phyloP scores from a whole-genome alignment of 2,329 filamentous ascomycete species.

The Trichoderma koningiopsis region DNA sequence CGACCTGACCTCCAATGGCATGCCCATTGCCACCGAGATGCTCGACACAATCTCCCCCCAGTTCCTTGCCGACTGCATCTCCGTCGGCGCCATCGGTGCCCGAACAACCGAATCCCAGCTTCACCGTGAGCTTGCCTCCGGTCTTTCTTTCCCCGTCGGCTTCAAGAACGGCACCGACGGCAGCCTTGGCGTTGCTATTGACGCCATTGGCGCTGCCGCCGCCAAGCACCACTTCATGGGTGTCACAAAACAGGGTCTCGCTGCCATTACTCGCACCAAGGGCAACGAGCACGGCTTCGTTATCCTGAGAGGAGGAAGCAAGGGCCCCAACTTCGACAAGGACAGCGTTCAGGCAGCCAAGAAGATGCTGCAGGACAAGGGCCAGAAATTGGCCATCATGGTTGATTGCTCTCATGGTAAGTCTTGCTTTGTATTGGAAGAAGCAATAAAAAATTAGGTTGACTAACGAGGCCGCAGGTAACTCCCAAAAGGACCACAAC shows the following conservation, averaged over 20 bases:
- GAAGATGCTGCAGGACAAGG: slow-evolving; percentile 78
- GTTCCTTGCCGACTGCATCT: slow-evolving; percentile 95
- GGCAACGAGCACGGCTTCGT: slow-evolving; percentile 98
- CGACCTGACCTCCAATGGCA: slow-evolving; percentile 81
- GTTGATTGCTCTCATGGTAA: slow-evolving; percentile 95
- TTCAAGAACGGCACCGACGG: slow-evolving; percentile 99
- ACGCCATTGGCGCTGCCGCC: slow-evolving; percentile 86
- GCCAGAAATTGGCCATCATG: slow-evolving; percentile 89
- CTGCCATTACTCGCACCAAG: slow-evolving; percentile 88
- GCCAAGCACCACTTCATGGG: slow-evolving; percentile 97
- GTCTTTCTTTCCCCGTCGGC: slow-evolving; percentile 94
- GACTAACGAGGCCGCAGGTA: slow-evolving; percentile 57
- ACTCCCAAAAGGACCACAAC: slow-evolving; percentile 95
- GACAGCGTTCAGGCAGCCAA: slow-evolving; percentile 79
- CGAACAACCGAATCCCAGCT: slow-evolving; percentile 96
- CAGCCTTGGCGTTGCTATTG: slow-evolving; percentile 85
- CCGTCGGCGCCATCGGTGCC: slow-evolving; percentile 91
- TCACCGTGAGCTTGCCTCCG: slow-evolving; percentile 92
- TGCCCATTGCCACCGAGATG: slow-evolving; percentile 98
- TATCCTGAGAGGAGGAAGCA: slow-evolving; percentile 87
- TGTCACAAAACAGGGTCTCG: slow-evolving; percentile 95
- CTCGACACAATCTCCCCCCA: slow-evolving; percentile 98
- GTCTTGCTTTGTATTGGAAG: slow-evolving; percentile 33
- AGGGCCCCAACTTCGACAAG: slow-evolving; percentile 91
- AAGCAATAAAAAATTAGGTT: too few species aligned